These are phyloP conservation scores for Senna tora DNA, from an alignment of 306 rosid species.

Conservation along the genomic window DNA sequence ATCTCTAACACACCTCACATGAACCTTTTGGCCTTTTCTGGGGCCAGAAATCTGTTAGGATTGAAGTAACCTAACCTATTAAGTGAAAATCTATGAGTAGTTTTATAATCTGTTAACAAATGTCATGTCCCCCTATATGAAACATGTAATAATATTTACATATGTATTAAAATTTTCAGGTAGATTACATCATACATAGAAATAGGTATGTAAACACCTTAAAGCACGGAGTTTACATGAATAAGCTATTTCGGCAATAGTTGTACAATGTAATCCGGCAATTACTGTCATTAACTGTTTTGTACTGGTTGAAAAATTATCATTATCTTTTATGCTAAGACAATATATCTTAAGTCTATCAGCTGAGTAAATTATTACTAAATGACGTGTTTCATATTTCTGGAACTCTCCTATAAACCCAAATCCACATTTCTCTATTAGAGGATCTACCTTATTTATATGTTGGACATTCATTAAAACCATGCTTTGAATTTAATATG, in stretches of 20 bases:
- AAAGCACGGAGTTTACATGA: conserved; percentile 3
- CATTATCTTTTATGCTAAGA: conserved; percentile 11
- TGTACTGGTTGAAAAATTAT: conserved; percentile 10
- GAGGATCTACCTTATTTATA: not conserved
- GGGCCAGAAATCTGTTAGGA: too few relatives aligned
- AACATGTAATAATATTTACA: conserved; percentile 15
- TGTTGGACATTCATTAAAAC: not conserved
- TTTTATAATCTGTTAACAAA: not conserved
- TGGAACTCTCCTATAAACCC: not conserved
- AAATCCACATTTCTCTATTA: not conserved
- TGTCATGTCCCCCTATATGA: conserved; percentile 17
- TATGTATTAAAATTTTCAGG: conserved; percentile 19
- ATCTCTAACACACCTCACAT: not conserved
- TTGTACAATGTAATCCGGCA: not conserved
- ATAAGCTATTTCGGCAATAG: conserved; percentile 5
- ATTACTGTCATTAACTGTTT: conserved; percentile 24
- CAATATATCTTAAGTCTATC: conserved; percentile 1
- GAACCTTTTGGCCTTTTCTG: not conserved
- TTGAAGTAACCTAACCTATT: not conserved
- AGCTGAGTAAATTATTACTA: conserved; percentile 4
- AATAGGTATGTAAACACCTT: conserved; percentile 21
- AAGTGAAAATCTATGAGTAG: not conserved
- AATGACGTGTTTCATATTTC: not conserved
- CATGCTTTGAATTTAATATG: not conserved
- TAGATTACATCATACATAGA: not conserved